phyloP scores from a whole-genome alignment of 2,329 filamentous ascomycete genomes.

The Thelonectria rubi region DNA sequence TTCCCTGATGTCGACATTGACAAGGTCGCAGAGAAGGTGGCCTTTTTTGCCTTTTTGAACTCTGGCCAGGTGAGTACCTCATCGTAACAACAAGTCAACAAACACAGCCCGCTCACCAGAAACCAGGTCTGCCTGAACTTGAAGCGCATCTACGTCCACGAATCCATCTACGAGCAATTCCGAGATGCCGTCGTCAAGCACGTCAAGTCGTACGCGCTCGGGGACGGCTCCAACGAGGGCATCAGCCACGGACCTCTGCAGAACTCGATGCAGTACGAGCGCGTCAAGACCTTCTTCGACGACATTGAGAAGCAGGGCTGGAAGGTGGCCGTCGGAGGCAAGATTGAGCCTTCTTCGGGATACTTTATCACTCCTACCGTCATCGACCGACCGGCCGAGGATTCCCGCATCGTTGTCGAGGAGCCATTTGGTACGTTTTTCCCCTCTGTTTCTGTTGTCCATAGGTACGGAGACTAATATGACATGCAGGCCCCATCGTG shows the following conservation, averaged over 20 bases:
- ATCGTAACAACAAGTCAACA: no score
- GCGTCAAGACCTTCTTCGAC: constrained; percentile 54
- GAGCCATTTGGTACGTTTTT: constrained; percentile 55
- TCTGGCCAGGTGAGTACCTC: constrained; percentile 51
- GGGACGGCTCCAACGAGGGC: constrained; percentile 52
- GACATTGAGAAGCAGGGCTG: constrained; percentile 57
- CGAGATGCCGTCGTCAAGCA: constrained; percentile 49
- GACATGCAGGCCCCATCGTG: constrained; percentile 60
- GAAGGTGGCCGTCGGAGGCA: constrained; percentile 53
- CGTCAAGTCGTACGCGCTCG: constrained; percentile 54
- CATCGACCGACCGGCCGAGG: constrained; percentile 66
- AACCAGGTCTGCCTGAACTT: constrained; percentile 47
- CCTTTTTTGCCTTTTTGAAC: constrained; percentile 64
- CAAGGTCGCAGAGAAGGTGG: constrained; percentile 48
- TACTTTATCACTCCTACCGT: constrained; percentile 68
- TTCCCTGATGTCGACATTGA: constrained; percentile 64
- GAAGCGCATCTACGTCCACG: constrained; percentile 70
- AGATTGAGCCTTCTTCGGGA: constrained; percentile 46
- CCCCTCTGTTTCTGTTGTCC: no score
- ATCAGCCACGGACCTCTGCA: constrained; percentile 66
- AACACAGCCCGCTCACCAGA: background rate
- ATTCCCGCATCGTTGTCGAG: constrained; percentile 64
- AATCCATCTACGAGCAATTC: constrained; percentile 66
- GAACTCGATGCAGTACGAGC: constrained; percentile 72
- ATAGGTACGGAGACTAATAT: background rate